Base-by-base conservation (phyloP, 1,284 basidiomycete species). In the Limonomyces culmigenus region DNA sequence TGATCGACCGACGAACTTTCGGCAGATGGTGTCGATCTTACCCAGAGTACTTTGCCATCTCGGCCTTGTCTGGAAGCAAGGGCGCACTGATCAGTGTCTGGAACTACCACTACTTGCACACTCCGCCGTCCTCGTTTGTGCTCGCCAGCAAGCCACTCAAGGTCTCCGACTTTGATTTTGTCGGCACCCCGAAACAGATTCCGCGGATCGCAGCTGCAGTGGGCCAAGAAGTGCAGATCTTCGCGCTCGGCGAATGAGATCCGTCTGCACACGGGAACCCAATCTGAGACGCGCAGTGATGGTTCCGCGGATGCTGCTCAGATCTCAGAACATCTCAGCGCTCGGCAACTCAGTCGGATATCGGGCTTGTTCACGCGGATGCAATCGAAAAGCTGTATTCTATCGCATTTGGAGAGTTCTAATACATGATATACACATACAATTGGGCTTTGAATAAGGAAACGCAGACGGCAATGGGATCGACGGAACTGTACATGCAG, bases 141-240 rank as follows among this genome's bases (percentile, higher is more conserved):
- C 48, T 85, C 36, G 63, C 64, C 16, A 59, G 68, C 17, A 63
- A 65, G 17, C 80, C 80, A 14, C 65, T 75, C 49, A 61, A 63
- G 40, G 60, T 84, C 27, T 62, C 67, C 33, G 74, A 80, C 48
- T 81, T 86, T 46, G 80, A 85, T 55, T 86, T 83, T 54, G 50
- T 85, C 36, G 60, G 64, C 6, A 44, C 62, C 23, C 55, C 55
- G 20, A 8, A 8, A 27, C 66, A 69, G 20, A 70, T 71, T 41
- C 69, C 75, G 36, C 58, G 71, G 31, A 63, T 86, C 38, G 79
- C 65, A 2, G 72, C 70, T 4, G 77, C 73, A 12, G 61, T 78
- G 15, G 75, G 74, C 29, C 54, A 59, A 38, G 64, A 65, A 37
- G 53, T 83, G 2, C 41, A 59, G 11, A 17, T 37, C 11, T 31